phyloP scores from a whole-genome alignment of 345 rosid species.

The Noccaea bulbosa region DNA sequence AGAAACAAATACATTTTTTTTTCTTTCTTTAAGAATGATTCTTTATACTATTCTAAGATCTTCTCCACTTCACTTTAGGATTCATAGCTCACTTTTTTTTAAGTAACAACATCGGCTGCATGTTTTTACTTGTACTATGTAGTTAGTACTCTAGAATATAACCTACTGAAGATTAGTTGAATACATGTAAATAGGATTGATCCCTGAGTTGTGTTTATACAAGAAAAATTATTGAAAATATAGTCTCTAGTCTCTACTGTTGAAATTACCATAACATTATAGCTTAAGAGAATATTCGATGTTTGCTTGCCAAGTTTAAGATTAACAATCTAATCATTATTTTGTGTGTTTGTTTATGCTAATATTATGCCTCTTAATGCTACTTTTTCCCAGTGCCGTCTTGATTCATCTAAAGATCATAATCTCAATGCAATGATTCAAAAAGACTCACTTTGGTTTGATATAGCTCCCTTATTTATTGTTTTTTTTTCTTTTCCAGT shows the following conservation, averaged over 20 bases:
- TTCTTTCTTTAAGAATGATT: slow-evolving; percentile 38
- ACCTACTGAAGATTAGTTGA: not conserved
- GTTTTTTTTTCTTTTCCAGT: not conserved
- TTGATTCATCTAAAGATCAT: slow-evolving; percentile 30
- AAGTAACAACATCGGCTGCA: slow-evolving; percentile 43
- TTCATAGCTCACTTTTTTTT: slow-evolving; percentile 41
- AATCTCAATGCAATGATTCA: slow-evolving; percentile 40
- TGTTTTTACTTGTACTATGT: slow-evolving; percentile 31
- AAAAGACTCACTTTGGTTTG: slow-evolving; percentile 30
- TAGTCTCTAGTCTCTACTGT: not conserved
- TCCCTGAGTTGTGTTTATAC: not conserved
- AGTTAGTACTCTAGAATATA: slow-evolving; percentile 15
- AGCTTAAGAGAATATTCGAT: slow-evolving; percentile 24
- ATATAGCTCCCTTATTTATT: slow-evolving; percentile 26
- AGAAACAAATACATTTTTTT: slow-evolving; percentile 36
- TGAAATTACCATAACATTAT: slow-evolving; percentile 11
- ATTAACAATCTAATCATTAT: not conserved
- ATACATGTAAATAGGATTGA: not conserved
- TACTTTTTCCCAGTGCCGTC: slow-evolving; percentile 11
- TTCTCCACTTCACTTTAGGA: slow-evolving; percentile 35
- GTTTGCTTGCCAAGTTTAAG: slow-evolving; percentile 37
- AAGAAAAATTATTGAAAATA: no score
- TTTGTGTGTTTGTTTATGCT: slow-evolving; percentile 17
- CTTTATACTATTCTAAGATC: slow-evolving; percentile 45
- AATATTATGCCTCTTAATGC: slow-evolving; percentile 19